Base-by-base conservation (phyloP, 192 early-diverging fungal genomes). In the Coemansia sp. region DNA sequence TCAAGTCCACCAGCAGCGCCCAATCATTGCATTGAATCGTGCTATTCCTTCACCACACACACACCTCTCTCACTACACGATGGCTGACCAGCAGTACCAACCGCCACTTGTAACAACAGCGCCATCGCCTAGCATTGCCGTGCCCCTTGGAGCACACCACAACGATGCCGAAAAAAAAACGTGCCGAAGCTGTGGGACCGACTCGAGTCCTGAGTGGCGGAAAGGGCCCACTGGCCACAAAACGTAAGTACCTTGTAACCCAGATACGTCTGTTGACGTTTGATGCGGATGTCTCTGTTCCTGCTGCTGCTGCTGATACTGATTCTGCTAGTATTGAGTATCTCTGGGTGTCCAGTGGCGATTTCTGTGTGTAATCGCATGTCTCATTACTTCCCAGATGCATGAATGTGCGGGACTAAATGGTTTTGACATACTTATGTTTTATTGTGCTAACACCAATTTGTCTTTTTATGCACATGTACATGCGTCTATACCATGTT, bases 131-230 rank as follows among this genome's bases (percentile, higher is more conserved):
- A 70, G 68, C 56, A 65, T 71, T 23, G 68, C 58, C 41, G 75
- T 68, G 15, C 64, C 75, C 5, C 49, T 67, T 19, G 48, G 69
- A 16, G 61, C 65, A 16, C 71, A 67, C 6, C 74, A 60, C 58
- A 38, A 50, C 48, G 76, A 78, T 15, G 42, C 61, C 8, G 75
- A 74, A n/a, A 80, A 80, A 52, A 85, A 85, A 61, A 73, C 67
- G 6, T 86, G 85, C 61, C 72, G 74, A 61, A 82, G 81, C 66
- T 86, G 85, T 49, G 71, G 75, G 18, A 85, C 84, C n/a, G 83
- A 85, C 53, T 74, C 71, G 16, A 86, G 85, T 56, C 85, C 85
- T 52, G 85, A 86, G 57, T 86, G 85, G 85, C 72, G 85, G 42
- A 81, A 81, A 56, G 85, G 85, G 8, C 83, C 85, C 26, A 82